Base-by-base conservation (phyloP, 768 basidiomycete species). In the Daedaleopsis nitida region DNA sequence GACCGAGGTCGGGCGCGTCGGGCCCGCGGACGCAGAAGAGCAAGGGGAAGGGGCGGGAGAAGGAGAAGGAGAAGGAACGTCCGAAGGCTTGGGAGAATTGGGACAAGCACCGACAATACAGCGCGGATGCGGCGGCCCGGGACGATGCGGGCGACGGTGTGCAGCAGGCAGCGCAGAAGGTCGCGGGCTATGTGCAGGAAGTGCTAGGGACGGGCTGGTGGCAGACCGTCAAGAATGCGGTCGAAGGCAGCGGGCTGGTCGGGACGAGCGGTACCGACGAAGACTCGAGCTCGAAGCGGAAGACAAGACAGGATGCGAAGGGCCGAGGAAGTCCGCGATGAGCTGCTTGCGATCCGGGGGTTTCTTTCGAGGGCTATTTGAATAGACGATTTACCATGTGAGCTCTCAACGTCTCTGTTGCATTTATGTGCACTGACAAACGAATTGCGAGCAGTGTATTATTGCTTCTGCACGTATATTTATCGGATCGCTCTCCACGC, bases 11-110 rank as follows among this genome's bases (percentile, higher is more conserved):
- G 39, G 62, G 66, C 52, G 56, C 39, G 64, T 35, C 64, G 13
- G 32, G 21, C 2, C 52, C 55, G 11, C 65, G 66, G 53, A 47
- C 58, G 19, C 52, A 63, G 42, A 49, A 58, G 47, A 43, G 60
- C 24, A 57, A 66, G 44, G 48, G 53, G 43, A 49, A 60, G 17
- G 52, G 65, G 48, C 72, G 70, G 47, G 48, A 59, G 35, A 55
- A 66, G 47, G 48, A 61, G 35, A 57, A 66, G 44, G 48, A 56
- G 47, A 49, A 60, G 19, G 52, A 66, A 48, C 72, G 70, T 17
- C 75, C 86, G 5, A 85, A 83, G 62, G 71, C 84, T 51, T 90
- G 87, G 88, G 86, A 90, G 45, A 78, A 86, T 14, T 92, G 87
- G 67, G 80, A 84, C 50, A 74, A 74, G 50, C 87, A 88, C 69